Evolutionary conservation across 106 monocot genomes (phyloP).

Genomic region (Dioscorea alata): DNA sequence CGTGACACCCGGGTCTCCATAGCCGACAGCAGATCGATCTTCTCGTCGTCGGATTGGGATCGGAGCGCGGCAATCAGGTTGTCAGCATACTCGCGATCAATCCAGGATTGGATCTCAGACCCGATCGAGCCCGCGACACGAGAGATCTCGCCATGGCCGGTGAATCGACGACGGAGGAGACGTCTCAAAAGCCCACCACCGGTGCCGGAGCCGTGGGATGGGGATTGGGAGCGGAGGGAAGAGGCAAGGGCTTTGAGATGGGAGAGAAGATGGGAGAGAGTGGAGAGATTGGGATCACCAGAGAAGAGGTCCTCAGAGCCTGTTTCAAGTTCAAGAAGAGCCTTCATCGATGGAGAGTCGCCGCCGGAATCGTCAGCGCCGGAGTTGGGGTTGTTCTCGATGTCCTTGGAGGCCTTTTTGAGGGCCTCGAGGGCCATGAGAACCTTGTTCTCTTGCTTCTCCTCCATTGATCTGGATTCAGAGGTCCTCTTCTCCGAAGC

Average conservation of each 20-base stretch:
- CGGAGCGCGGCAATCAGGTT: constrained; percentile 31
- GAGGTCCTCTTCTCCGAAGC: too few relatives aligned
- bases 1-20: constrained; percentile 33
- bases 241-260: constrained; percentile 22
- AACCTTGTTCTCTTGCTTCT: constrained; percentile 4
- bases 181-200: neutral
- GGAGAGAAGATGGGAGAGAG: constrained; percentile 39
- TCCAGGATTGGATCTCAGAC: constrained; percentile 68
- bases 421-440: constrained; percentile 40
- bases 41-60: constrained; percentile 12
- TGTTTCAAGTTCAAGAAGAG: constrained; percentile 46
- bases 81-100: constrained; percentile 48
- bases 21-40: constrained; percentile 16
- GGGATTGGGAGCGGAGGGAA: constrained; percentile 6
- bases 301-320: constrained; percentile 38
- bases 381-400: constrained; percentile 11
- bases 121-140: constrained; percentile 54
- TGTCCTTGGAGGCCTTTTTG: constrained; percentile 37
- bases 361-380: neutral
- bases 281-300: constrained; percentile 38
- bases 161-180: constrained; percentile 6
- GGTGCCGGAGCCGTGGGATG: too few relatives aligned
- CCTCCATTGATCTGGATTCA: neutral
- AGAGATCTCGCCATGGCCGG: constrained; percentile 32
- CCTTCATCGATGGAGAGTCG: constrained; percentile 42